Evolutionary conservation across 2,329 filamentous ascomycete species (phyloP).

Genomic region (Hypoxylon sp.): DNA sequence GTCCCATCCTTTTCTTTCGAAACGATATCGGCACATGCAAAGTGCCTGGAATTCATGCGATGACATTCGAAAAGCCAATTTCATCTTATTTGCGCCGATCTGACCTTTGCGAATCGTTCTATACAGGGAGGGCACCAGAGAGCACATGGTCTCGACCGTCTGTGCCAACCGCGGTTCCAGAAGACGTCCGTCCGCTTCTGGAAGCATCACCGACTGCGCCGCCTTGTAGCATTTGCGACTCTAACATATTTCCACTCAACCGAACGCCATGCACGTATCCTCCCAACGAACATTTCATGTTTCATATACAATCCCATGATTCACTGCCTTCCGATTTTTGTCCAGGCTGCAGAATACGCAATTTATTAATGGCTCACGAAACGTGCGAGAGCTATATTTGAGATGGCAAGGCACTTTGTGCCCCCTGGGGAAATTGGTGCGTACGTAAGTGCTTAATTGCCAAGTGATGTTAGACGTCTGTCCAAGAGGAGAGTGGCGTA

Average conservation of each 20-base stretch:
- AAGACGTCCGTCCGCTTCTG: conserved; percentile 12
- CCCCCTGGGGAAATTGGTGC: too few species aligned
- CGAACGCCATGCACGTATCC: background rate
- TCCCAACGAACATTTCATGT: conserved; percentile 5
- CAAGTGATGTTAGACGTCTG: too few species aligned
- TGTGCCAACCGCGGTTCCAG: conserved; percentile 11
- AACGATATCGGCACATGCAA: conserved; percentile 2
- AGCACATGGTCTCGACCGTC: conserved; percentile 15
- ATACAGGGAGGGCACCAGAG: conserved; percentile 8
- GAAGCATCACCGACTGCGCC: conserved; percentile 24
- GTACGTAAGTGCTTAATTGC: background rate
- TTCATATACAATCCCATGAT: background rate
- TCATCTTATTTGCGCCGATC: background rate
- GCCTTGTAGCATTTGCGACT: conserved; percentile 13
- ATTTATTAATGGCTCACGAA: background rate
- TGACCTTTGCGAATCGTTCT: background rate
- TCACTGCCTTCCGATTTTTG: background rate
- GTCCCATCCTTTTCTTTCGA: conserved; percentile 19
- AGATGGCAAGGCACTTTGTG: background rate
- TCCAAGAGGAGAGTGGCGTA: too few species aligned
- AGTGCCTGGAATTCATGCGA: conserved; percentile 4
- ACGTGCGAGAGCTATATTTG: too few species aligned
- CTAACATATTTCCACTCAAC: conserved; percentile 1
- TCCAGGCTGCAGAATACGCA: background rate
- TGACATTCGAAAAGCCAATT: background rate